A percentile compares a stretch with the other conserved stretches of the same genome.
These are phyloP conservation scores for Pilaira anomala DNA, from an alignment of 192 early-diverging fungal genomes.

Conservation along the genomic window DNA sequence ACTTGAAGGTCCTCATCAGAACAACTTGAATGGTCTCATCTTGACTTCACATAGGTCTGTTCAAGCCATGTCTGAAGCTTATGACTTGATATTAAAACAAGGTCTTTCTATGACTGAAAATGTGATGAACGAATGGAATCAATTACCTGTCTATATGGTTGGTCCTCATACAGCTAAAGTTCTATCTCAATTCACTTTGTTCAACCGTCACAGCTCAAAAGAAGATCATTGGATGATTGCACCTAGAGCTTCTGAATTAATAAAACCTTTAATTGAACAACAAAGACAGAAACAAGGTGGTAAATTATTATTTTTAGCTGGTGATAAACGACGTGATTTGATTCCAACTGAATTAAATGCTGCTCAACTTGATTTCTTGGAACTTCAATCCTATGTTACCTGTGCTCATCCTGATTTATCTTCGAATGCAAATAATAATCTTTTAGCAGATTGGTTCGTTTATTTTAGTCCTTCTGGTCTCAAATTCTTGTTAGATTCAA, in stretches of 20 bases:
- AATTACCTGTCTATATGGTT: conserved; percentile 41
- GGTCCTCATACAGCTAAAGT: conserved; percentile 41
- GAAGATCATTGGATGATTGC: conserved; percentile 24
- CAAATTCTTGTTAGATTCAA: conserved; percentile 28
- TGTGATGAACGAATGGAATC: conserved; percentile 27
- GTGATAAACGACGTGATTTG: conserved; percentile 48
- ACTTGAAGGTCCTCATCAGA: conserved; percentile 10
- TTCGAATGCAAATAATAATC: not conserved
- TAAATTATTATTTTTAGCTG: conserved; percentile 45
- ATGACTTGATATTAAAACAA: not conserved
- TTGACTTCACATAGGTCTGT: conserved; percentile 44
- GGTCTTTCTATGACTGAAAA: not conserved
- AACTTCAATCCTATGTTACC: conserved; percentile 46
- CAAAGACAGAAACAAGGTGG: not conserved
- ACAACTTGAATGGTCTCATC: conserved; percentile 34
- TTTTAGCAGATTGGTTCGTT: conserved; percentile 41
- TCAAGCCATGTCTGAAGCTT: conserved; percentile 32
- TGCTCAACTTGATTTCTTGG: conserved; percentile 25
- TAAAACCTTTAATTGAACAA: conserved; percentile 30
- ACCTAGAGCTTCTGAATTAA: conserved; percentile 41
- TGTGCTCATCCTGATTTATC: conserved; percentile 16
- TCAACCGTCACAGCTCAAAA: conserved; percentile 9
- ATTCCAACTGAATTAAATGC: conserved; percentile 31
- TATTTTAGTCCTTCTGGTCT: conserved; percentile 62
- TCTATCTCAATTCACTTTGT: conserved; percentile 10